Conservation (phyloP, 176 grass and related monocot species). For the Alloteropsis semialata region DNA sequence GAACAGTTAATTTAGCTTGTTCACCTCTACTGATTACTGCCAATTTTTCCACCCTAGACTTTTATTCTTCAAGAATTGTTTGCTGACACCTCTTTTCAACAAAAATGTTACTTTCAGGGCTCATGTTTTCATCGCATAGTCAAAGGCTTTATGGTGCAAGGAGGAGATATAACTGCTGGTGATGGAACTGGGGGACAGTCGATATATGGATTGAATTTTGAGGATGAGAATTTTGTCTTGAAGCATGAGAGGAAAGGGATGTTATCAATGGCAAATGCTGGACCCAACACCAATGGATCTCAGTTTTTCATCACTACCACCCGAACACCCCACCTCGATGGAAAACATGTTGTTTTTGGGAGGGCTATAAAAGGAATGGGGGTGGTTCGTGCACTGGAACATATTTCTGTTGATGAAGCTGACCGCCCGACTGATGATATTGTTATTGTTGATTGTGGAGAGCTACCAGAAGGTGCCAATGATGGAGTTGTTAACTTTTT, state of each 20-base stretch:
- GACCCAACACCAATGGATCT: slow-evolving; percentile 77
- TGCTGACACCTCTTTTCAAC: not conserved
- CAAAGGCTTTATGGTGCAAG: slow-evolving; percentile 97
- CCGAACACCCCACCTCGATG: slow-evolving; percentile 80
- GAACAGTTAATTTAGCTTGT: slow-evolving; percentile 7
- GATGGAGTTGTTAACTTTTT: slow-evolving; percentile 84
- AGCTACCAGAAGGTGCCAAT: slow-evolving; percentile 72
- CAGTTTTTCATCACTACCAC: slow-evolving; percentile 97
- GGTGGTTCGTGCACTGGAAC: slow-evolving; percentile 74
- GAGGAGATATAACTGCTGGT: slow-evolving; percentile 85
- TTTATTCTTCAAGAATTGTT: not conserved
- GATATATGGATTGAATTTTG: slow-evolving; percentile 87
- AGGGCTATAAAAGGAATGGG: slow-evolving; percentile 91
- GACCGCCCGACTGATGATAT: slow-evolving; percentile 58
- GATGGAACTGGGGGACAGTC: slow-evolving; percentile 88
- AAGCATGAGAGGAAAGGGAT: slow-evolving; percentile 97
- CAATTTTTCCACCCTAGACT: not conserved
- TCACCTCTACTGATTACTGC: not conserved
- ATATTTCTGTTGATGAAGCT: slow-evolving; percentile 58
- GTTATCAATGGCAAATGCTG: slow-evolving; percentile 90
- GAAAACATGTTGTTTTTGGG: slow-evolving; percentile 88
- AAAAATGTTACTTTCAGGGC: slow-evolving; percentile 47
- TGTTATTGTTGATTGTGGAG: slow-evolving; percentile 70
- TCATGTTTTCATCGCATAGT: slow-evolving; percentile 78
- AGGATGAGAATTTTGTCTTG: slow-evolving; percentile 83